Conservation (phyloP, 1,284 basidiomycete species). For the Xanthoconium separans region DNA sequence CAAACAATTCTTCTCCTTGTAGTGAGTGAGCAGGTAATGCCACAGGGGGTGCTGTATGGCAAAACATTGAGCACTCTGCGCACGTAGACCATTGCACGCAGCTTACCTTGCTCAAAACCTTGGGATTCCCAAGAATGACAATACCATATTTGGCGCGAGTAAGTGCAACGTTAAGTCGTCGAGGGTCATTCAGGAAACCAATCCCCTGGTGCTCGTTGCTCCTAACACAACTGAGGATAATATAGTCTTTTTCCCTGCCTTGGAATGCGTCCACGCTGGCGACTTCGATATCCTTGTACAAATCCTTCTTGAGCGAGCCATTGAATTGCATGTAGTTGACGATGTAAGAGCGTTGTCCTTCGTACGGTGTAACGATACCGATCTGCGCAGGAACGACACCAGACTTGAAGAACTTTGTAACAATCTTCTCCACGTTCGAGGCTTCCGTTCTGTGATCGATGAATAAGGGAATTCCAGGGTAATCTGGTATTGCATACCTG, state of each 20-base stretch:
- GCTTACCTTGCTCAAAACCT: slow-evolving; percentile 95
- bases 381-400: slow-evolving; percentile 95
- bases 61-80: slow-evolving; percentile 16
- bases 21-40: slow-evolving; percentile 98
- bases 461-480: not conserved
- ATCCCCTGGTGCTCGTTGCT: slow-evolving; percentile 99
- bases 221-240: slow-evolving; percentile 97
- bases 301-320: slow-evolving; percentile 95
- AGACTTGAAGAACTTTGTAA: slow-evolving; percentile 99
- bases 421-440: slow-evolving; percentile 99
- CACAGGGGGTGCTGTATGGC: slow-evolving; percentile 85
- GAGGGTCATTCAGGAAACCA: slow-evolving; percentile 97
- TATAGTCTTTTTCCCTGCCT: slow-evolving; percentile 99
- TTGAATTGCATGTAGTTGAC: slow-evolving; percentile 99
- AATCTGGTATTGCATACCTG: slow-evolving; percentile 44
- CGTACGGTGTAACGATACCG: slow-evolving; percentile 98
- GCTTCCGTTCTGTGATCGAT: slow-evolving; percentile 80
- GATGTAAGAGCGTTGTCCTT: slow-evolving; percentile 98
- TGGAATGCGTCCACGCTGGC: slow-evolving; percentile 99
- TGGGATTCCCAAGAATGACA: slow-evolving; percentile 97
- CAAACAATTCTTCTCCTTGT: slow-evolving; percentile 93
- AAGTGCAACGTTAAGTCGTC: slow-evolving; percentile 95
- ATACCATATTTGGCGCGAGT: slow-evolving; percentile 98
- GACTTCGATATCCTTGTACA: slow-evolving; percentile 99
- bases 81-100: slow-evolving; percentile 3